Percentiles rank a stretch among this genome's conserved stretches.
These are phyloP conservation scores for Ocimum tenuiflorum DNA, from an alignment of 257 asterid species.

Conservation along the genomic window DNA sequence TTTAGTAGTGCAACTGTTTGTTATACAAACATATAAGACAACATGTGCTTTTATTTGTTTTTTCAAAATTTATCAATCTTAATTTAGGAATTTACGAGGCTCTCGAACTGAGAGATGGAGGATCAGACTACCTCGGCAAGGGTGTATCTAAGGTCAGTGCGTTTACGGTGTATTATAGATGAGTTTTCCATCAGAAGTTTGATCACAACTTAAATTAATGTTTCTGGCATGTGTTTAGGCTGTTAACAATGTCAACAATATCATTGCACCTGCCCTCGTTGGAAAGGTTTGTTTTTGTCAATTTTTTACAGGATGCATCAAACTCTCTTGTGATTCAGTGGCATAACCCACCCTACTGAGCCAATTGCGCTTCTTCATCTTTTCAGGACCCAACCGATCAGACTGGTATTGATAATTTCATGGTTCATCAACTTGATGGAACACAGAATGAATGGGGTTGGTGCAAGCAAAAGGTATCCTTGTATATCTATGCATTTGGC, in stretches of 20 bases:
- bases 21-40: background rate
- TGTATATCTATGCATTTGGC: background rate
- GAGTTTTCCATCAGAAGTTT: background rate
- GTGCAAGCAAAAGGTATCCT: slow-evolving; percentile 92
- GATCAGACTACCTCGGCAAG: slow-evolving; percentile 95
- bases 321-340: background rate
- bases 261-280: slow-evolving; percentile 82
- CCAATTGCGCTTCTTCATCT: background rate
- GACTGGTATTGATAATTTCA: slow-evolving; percentile 70
- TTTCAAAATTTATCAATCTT: background rate
- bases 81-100: slow-evolving; percentile 82
- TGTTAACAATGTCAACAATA: slow-evolving; percentile 74
- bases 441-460: slow-evolving; percentile 99
- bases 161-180: background rate
- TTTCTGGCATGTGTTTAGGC: slow-evolving; percentile 37
- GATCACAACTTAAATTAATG: background rate
- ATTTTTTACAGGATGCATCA: background rate
- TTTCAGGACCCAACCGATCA: slow-evolving; percentile 85
- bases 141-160: slow-evolving; percentile 82
- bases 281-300: slow-evolving; percentile 65
- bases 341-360: background rate
- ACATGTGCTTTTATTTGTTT: background rate
- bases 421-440: slow-evolving; percentile 97
- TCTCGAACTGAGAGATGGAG: slow-evolving; percentile 97
- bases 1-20: background rate